Base-by-base conservation (phyloP, 192 early-diverging fungal species). In the Rhizophlyctis rosea region DNA sequence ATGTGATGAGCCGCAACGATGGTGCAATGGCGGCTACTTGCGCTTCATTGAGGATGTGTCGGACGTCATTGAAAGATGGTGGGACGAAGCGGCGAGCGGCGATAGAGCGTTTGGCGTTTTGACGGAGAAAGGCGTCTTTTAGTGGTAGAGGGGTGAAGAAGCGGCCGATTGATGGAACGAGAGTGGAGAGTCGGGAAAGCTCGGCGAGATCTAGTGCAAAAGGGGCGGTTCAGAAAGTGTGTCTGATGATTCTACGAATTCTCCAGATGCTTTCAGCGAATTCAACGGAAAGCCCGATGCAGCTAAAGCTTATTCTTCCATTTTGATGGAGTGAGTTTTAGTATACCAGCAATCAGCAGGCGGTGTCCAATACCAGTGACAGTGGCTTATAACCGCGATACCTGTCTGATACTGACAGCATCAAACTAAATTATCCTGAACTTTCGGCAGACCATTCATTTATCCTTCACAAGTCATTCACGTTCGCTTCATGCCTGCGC, bases 31-130 rank as follows among this genome's bases (percentile, higher is more conserved):
- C 89, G 59, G 79, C 78, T 9, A 87, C 80, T 71, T 95, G 93
- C n/a, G 92, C 93, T 7, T 82, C 82, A 61, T 96, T 96, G n/a
- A 96, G 78, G 27, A 93, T 86, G 53, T 89, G 83, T 9, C 92
- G 84, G 58, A 96, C 80, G 59, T 96, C 93, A 81, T 96, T 96
- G 79, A 96, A 96, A 59, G 84, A 87, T 1, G 93, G 93, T 59
- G 93, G 89, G 21, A 96, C 91, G 67, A 86, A 87, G 28, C 86
- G 83, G 58, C 93, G 81, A 0, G 82, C 84, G 13, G 88, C 82
- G 33, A 96, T 91, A 2, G 83, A 78, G 57, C 90, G 69, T 31
- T 79, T 75, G 1, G 62, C 58, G 75, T 95, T 86, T 47, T 86
- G 80, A n/a, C 62, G 64, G 48, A 86, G 64, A 75, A 94, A 96